Evolutionary conservation across 1,139 yeast species (phyloP).

Genomic region (Sugiyamaella sp.): DNA sequence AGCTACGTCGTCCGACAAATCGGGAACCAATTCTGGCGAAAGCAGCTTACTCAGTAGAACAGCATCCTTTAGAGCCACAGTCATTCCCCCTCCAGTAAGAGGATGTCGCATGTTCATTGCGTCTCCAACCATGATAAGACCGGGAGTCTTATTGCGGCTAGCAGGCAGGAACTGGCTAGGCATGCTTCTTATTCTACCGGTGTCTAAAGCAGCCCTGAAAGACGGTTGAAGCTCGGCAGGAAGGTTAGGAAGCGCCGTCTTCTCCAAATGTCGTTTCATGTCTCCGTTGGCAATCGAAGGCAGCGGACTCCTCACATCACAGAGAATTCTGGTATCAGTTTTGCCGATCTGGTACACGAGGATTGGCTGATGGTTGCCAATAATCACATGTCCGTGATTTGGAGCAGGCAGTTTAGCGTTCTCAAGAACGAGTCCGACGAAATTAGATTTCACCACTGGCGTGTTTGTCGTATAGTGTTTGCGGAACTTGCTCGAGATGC

Average conservation of each 20-base stretch:
- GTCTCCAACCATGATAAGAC: constrained; percentile 88
- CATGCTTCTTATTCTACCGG: constrained; percentile 72
- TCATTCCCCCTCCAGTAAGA: constrained; percentile 99
- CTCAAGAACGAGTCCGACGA: constrained; percentile 77
- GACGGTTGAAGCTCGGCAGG: constrained; percentile 70
- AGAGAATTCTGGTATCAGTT: constrained; percentile 80
- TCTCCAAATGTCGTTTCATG: constrained; percentile 60
- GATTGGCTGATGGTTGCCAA: constrained; percentile 85
- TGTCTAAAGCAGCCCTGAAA: constrained; percentile 58
- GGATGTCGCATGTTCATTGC: constrained; percentile 98
- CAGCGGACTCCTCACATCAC: constrained; percentile 81
- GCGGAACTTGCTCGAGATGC: constrained; percentile 91
- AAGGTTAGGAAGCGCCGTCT: constrained; percentile 64
- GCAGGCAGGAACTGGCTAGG: constrained; percentile 94
- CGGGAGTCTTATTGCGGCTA: constrained; percentile 61
- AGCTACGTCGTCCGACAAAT: constrained; percentile 58
- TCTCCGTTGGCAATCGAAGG: constrained; percentile 69
- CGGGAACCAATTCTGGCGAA: constrained; percentile 54
- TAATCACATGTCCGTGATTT: constrained; percentile 84
- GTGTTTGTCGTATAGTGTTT: constrained; percentile 62
- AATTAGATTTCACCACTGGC: constrained; percentile 78
- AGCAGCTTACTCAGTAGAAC: constrained; percentile 64
- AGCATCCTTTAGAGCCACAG: constrained; percentile 92
- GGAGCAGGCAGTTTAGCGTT: constrained; percentile 73
- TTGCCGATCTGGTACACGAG: constrained; percentile 85